These are phyloP conservation scores for Solanum neorickii DNA, from an alignment of 257 asterid genomes.

Conservation along the genomic window DNA sequence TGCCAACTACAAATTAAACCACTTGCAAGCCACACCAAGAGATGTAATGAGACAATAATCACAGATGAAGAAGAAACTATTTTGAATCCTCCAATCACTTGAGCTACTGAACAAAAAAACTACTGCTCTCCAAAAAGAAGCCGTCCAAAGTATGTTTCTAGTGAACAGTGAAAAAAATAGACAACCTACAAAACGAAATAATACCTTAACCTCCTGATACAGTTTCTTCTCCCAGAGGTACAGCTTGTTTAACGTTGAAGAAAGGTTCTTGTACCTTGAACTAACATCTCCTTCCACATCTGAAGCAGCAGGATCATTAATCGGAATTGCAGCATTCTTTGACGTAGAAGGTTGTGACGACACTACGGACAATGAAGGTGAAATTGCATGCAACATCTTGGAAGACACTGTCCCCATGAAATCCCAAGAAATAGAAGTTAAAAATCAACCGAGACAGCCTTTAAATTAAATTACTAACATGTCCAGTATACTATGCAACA, in stretches of 20 bases:
- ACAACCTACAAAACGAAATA: neutral
- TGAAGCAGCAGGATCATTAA: constrained; percentile 32
- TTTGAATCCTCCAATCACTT: neutral
- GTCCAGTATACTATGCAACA: neutral
- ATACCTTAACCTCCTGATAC: constrained; percentile 93
- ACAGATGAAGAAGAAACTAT: neutral
- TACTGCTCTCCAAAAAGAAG: neutral
- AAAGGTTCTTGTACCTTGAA: constrained; percentile 56
- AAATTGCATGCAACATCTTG: constrained; percentile 52
- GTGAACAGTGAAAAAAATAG: neutral
- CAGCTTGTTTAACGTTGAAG: constrained; percentile 82
- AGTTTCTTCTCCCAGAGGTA: constrained; percentile 95
- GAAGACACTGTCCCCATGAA: constrained; percentile 52
- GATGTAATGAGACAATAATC: neutral
- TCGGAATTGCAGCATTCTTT: constrained; percentile 21
- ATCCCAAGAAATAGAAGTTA: neutral
- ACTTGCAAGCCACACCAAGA: neutral
- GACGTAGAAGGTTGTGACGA: constrained; percentile 63
- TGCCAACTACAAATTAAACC: neutral
- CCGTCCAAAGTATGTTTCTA: neutral
- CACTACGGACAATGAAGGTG: constrained; percentile 32
- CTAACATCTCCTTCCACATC: constrained; percentile 51
- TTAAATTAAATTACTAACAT: neutral
- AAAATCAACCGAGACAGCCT: constrained; percentile 2
- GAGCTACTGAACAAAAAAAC: neutral